Percentiles rank a stretch among this genome's conserved stretches.
These are phyloP conservation scores for Odontarrhena argentea DNA, from an alignment of 345 rosid genomes.

Conservation along the genomic window DNA sequence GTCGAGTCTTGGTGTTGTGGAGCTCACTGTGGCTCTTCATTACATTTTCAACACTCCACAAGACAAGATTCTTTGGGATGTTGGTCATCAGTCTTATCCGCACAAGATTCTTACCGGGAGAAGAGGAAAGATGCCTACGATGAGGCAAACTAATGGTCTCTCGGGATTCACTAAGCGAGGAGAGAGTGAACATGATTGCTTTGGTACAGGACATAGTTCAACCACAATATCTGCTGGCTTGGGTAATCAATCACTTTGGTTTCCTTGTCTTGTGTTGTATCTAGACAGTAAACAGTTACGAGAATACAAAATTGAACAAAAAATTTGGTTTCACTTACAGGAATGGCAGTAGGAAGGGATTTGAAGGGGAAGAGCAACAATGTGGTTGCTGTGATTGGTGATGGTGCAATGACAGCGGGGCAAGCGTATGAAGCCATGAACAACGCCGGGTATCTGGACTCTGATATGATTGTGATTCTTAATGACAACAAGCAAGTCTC, in stretches of 20 bases:
- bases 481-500: constrained; percentile 99
- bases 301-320: background rate
- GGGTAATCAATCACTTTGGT: constrained; percentile 48
- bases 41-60: constrained; percentile 88
- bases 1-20: constrained; percentile 97
- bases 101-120: constrained; percentile 95
- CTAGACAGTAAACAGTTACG: background rate
- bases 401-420: constrained; percentile 99
- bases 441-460: constrained; percentile 93
- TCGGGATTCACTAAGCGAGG: constrained; percentile 88
- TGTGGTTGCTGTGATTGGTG: constrained; percentile 87
- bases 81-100: constrained; percentile 99
- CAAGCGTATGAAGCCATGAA: constrained; percentile 99
- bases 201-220: constrained; percentile 94
- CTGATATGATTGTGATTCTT: constrained; percentile 95
- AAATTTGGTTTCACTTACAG: constrained; percentile 39
- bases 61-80: constrained; percentile 94
- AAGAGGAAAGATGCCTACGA: constrained; percentile 87
- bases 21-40: constrained; percentile 97
- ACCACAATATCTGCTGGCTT: constrained; percentile 95
- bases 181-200: constrained; percentile 92
- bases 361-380: constrained; percentile 72
- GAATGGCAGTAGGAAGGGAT: constrained; percentile 98
- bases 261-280: background rate
- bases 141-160: constrained; percentile 88